These are phyloP conservation scores for Epichloe sp. DNA, from an alignment of 2,329 filamentous ascomycete species.

Conservation along the genomic window DNA sequence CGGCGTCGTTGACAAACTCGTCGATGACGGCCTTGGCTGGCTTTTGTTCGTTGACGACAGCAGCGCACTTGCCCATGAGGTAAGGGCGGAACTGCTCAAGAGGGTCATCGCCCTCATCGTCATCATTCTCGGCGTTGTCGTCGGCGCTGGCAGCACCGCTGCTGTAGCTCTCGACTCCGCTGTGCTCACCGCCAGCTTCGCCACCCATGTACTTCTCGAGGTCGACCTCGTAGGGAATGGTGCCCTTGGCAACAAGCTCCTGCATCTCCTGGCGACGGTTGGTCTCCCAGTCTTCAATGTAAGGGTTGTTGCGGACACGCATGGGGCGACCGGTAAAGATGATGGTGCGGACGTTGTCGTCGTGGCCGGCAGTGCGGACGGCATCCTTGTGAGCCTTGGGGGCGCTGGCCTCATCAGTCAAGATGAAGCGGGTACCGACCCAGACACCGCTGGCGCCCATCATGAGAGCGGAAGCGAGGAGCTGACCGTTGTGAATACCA, in stretches of 20 bases:
- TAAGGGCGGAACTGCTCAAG: constrained; percentile 86
- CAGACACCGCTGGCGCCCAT: constrained; percentile 87
- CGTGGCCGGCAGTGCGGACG: constrained; percentile 78
- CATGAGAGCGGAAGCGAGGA: constrained; percentile 80
- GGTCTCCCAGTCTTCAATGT: constrained; percentile 93
- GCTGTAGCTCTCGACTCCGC: constrained; percentile 42
- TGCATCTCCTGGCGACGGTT: constrained; percentile 86
- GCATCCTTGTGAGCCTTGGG: constrained; percentile 91
- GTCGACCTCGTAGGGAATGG: constrained; percentile 89
- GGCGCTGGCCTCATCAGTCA: constrained; percentile 87
- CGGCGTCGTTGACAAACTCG: constrained; percentile 79
- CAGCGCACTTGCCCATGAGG: constrained; percentile 94
- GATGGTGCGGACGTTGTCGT: constrained; percentile 93
- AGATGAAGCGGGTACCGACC: constrained; percentile 93
- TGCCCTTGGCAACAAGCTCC: constrained; percentile 75
- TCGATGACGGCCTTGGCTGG: constrained; percentile 83
- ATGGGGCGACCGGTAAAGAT: constrained; percentile 97
- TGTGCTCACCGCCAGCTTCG: constrained; percentile 51
- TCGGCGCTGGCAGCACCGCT: constrained; percentile 51
- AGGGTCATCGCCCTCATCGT: constrained; percentile 66
- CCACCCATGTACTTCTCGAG: constrained; percentile 64
- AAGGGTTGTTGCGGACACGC: constrained; percentile 83
- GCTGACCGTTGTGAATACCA: constrained; percentile 85
- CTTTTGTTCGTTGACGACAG: constrained; percentile 88
- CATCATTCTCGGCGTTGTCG: constrained; percentile 56